Evolutionary conservation across 768 basidiomycete species (phyloP), one percentile per base, ranked within the genome.

Genomic region (Tephrocybe rancida): DNA sequence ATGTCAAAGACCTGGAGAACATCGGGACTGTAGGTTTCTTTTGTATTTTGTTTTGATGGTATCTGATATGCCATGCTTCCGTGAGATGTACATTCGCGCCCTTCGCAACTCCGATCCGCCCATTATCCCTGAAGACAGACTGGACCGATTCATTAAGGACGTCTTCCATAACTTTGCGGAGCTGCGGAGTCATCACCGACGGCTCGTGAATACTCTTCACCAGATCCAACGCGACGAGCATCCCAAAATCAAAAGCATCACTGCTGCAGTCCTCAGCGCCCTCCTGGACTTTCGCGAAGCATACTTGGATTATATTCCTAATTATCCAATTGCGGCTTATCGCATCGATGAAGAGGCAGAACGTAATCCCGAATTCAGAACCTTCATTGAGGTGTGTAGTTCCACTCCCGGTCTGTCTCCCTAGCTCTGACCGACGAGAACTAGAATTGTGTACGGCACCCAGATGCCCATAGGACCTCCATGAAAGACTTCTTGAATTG

Each of bases 401-500:
- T 48, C 22, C 3, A 14, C 22, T 2, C n/a, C 26, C 19, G 22
- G 18, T 46, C 18, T 26, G 1, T 13, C 30, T 27, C 3, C n/a
- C 18, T 22, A 5, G 18, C 29, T 24, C 48, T 62, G 43, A 58
- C 29, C 11, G 14, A 16, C 2, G 25, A 22, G 16, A 26, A 44
- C 14, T 49, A 81, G 78, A 68, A 70, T 54, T 74, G 74, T 34
- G 64, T 74, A 8, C 83, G 87, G 30, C 86, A 92, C 60, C 84
- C 88, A 0, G 87, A 89, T 53, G 84, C 94, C 0, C 87, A 90
- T 62, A 82, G 88, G 45, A 78, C 91, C 26, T 92, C 92, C 59
- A 89, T 99, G 83, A 94, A 94, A 66, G 87, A 80, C 59, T 98
- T 98, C 71, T 87, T 96, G 63, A 87, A 92, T 58, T 84, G 94